These are phyloP conservation scores for Lasiodiplodia sp. DNA, from an alignment of 2,329 filamentous ascomycete genomes.

Conservation along the genomic window DNA sequence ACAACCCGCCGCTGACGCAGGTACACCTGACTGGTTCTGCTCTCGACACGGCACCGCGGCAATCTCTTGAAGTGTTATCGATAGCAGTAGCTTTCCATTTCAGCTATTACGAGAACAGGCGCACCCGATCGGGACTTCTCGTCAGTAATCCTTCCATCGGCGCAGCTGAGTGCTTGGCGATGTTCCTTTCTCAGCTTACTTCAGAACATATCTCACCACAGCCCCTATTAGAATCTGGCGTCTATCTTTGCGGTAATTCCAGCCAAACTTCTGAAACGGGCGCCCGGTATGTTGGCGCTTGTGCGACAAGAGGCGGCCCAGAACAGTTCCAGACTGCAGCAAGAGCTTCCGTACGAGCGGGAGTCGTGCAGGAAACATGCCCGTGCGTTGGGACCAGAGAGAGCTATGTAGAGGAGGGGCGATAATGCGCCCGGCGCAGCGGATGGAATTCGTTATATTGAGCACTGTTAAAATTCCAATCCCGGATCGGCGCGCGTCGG, in stretches of 20 bases:
- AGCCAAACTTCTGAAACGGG: neutral
- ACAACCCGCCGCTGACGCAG: neutral
- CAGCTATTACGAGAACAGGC: no score
- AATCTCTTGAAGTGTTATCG: neutral
- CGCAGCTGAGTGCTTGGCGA: neutral
- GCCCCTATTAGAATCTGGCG: neutral
- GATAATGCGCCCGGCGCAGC: neutral
- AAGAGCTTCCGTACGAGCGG: neutral
- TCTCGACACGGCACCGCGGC: neutral
- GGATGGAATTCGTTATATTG: conserved; percentile 17
- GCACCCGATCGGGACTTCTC: neutral
- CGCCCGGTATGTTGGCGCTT: neutral
- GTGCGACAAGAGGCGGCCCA: neutral
- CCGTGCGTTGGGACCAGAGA: neutral
- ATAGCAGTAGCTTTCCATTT: neutral
- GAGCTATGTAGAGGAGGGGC: neutral
- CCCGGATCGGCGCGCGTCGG: neutral
- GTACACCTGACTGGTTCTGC: neutral
- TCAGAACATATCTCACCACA: neutral
- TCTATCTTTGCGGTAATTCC: conserved; percentile 1
- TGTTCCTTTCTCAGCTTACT: neutral
- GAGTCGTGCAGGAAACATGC: neutral
- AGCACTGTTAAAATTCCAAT: neutral
- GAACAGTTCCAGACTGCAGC: conserved; percentile 22
- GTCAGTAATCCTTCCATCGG: neutral